Percentiles rank a stretch among this genome's conserved stretches.
These are phyloP conservation scores for Populus ilicifolia DNA, from an alignment of 345 rosid genomes.

Conservation along the genomic window DNA sequence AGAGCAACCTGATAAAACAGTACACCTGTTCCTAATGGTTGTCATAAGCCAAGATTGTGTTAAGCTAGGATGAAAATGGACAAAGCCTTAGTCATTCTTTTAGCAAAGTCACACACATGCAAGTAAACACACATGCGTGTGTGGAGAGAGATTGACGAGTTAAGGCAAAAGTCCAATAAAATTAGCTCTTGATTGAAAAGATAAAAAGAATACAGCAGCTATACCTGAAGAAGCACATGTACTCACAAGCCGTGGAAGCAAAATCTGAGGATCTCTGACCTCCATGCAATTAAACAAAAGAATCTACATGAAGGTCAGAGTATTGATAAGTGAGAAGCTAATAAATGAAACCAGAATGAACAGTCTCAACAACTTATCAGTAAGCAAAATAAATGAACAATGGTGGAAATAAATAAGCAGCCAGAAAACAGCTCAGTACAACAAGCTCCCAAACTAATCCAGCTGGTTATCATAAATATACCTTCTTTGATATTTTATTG, in stretches of 20 bases:
- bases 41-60: not conserved
- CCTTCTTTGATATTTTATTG: constrained; percentile 58
- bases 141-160: not conserved
- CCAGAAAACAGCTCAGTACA: not conserved
- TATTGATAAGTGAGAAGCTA: constrained; percentile 2
- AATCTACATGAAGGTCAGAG: constrained; percentile 42
- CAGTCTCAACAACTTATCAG: not conserved
- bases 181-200: not conserved
- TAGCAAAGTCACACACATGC: too few relatives aligned
- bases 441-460: not conserved
- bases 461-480: constrained; percentile 13
- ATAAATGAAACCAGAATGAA: not conserved
- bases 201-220: constrained; percentile 5
- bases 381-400: not conserved
- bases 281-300: constrained; percentile 91
- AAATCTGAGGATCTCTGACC: constrained; percentile 72
- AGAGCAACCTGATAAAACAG: not conserved
- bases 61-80: not conserved
- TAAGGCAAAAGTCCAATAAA: not conserved
- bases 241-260: constrained; percentile 64
- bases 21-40: not conserved
- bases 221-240: constrained; percentile 73
- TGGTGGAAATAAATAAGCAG: constrained; percentile 2
- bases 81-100: not conserved
- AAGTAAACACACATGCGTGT: not conserved